Conservation (phyloP, 2,329 filamentous ascomycete species). For the Penicillium fuscoglaucum region DNA sequence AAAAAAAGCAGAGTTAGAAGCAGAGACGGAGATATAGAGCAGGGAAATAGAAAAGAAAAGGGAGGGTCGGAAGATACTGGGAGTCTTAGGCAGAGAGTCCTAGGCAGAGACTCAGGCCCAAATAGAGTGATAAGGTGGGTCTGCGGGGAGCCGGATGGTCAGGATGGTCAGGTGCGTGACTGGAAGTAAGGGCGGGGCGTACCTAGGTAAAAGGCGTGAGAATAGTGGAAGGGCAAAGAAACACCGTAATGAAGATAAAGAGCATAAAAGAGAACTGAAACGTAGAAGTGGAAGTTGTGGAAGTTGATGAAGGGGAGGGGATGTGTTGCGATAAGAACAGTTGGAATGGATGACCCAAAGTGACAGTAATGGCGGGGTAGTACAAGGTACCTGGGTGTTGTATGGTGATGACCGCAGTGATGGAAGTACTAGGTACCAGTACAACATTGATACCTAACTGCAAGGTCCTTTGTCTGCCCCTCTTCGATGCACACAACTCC, state of each 20-base stretch:
- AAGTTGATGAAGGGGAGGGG: neutral
- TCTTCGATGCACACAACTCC: neutral
- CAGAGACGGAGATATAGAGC: neutral
- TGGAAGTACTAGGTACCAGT: neutral
- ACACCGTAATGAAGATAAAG: neutral
- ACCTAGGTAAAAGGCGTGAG: neutral
- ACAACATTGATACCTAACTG: neutral
- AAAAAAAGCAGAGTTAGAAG: conserved; percentile 9
- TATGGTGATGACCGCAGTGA: neutral
- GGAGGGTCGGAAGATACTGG: conserved; percentile 10
- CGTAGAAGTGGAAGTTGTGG: neutral
- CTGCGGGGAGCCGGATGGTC: conserved; percentile 10
- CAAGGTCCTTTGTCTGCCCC: conserved; percentile 1
- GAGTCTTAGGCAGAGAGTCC: conserved; percentile 1
- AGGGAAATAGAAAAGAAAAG: neutral
- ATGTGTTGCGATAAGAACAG: conserved; percentile 3
- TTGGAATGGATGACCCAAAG: conserved; percentile 9
- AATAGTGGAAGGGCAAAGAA: neutral
- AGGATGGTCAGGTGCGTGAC: conserved; percentile 3
- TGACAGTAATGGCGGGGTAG: conserved; percentile 12
- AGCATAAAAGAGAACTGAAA: neutral
- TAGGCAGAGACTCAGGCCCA: conserved; percentile 8
- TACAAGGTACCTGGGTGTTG: conserved; percentile 3
- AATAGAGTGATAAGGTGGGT: conserved; percentile 15
- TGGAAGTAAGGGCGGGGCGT: neutral